Conservation (phyloP, 257 asterid genomes). For the Solanum dulcamara region DNA sequence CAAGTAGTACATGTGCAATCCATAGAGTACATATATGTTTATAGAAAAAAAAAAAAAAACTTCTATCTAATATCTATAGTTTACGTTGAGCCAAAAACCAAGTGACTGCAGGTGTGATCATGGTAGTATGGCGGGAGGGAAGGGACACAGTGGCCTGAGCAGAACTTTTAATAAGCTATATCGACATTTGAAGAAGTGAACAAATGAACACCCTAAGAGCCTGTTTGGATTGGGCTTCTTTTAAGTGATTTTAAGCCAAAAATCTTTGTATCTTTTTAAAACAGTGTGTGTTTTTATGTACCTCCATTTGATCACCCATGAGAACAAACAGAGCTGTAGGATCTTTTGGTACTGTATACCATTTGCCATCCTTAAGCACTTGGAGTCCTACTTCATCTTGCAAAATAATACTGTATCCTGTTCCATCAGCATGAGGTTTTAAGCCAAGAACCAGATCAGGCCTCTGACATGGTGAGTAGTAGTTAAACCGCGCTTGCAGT, state of each 20-base stretch:
- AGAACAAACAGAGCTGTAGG: slow-evolving; percentile 30
- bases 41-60: background rate
- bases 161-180: background rate
- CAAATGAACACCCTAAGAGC: background rate
- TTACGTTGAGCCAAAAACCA: background rate
- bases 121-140: background rate
- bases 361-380: slow-evolving; percentile 26
- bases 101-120: background rate
- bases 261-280: background rate
- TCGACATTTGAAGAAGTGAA: background rate
- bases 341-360: slow-evolving; percentile 28
- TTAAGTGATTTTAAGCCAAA: background rate
- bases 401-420: slow-evolving; percentile 28
- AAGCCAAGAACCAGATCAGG: slow-evolving; percentile 39
- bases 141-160: background rate
- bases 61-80: background rate
- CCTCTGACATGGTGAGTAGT: slow-evolving; percentile 31
- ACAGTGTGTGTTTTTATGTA: background rate
- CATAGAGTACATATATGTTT: background rate
- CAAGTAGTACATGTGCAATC: background rate
- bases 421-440: slow-evolving; percentile 45
- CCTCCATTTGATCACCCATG: slow-evolving; percentile 32
- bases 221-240: background rate
- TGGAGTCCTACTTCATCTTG: slow-evolving; percentile 44
- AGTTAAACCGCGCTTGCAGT: slow-evolving; percentile 27